Evolutionary conservation across 257 asterid species (phyloP).

Genomic region (Primulina huaijiensis): DNA sequence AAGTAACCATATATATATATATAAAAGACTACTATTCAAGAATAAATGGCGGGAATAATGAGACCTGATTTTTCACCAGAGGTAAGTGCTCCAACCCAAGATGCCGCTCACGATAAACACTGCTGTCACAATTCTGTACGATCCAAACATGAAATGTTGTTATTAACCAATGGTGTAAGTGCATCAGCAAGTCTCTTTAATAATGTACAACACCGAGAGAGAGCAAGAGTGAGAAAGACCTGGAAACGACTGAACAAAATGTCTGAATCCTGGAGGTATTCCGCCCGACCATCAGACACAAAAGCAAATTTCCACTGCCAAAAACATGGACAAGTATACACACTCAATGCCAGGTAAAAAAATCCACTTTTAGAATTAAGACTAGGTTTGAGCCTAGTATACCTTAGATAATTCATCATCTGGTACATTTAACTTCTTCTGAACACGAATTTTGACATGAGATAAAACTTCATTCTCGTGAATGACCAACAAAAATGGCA

Average conservation of each 20-base stretch:
- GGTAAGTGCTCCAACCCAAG: conserved; percentile 59
- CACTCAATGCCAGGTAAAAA: not conserved
- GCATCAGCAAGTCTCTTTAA: not conserved
- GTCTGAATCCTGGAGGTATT: conserved; percentile 55
- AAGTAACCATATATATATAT: no score
- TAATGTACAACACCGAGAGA: not conserved
- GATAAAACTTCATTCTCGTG: conserved; percentile 48
- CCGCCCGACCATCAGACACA: conserved; percentile 43
- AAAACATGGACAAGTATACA: not conserved
- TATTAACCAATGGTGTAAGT: not conserved
- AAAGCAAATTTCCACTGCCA: conserved; percentile 67
- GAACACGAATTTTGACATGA: conserved; percentile 42
- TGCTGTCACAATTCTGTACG: conserved; percentile 39
- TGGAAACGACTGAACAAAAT: conserved; percentile 48
- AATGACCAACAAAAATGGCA: conserved; percentile 54
- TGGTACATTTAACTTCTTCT: conserved; percentile 50
- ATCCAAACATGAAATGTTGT: not conserved
- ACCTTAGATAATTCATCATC: conserved; percentile 58
- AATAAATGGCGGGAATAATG: conserved; percentile 3
- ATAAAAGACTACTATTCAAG: not conserved
- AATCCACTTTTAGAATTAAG: not conserved
- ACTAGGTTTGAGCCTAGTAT: conserved; percentile 12
- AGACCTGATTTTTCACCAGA: conserved; percentile 46
- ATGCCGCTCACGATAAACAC: conserved; percentile 54
- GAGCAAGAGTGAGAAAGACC: conserved; percentile 30